Conservation (phyloP, 192 early-diverging fungal genomes). For the Coemansia sp. region DNA sequence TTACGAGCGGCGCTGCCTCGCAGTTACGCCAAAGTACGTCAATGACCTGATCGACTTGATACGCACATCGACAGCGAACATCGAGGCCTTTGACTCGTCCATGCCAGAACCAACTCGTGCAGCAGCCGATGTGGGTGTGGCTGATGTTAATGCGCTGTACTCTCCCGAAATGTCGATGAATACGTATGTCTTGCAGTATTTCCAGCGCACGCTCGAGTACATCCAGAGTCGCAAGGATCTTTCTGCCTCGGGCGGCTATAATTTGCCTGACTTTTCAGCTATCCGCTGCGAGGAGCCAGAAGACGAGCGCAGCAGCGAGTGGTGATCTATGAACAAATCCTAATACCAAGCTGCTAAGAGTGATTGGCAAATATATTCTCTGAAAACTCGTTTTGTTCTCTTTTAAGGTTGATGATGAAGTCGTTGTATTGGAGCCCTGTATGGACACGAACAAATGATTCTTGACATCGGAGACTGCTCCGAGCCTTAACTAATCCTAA, state of each 20-base stretch:
- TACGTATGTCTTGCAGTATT: slow-evolving; percentile 71
- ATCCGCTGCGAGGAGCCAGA: slow-evolving; percentile 48
- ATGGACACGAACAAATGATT: no score
- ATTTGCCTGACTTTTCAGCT: slow-evolving; percentile 52
- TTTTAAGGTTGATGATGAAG: no score
- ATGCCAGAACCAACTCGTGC: slow-evolving; percentile 56
- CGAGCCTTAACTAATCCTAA: no score
- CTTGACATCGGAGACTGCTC: no score
- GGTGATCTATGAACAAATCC: background rate
- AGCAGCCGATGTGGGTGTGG: slow-evolving; percentile 37
- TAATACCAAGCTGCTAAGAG: background rate
- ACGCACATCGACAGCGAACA: slow-evolving; percentile 69
- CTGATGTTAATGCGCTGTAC: slow-evolving; percentile 65
- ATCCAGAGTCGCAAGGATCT: slow-evolving; percentile 58
- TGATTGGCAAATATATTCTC: no score
- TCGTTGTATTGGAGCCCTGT: no score
- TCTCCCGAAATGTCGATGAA: slow-evolving; percentile 63
- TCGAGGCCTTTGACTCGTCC: slow-evolving; percentile 71
- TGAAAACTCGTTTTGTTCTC: no score
- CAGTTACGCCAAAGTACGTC: slow-evolving; percentile 90
- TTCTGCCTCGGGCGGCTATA: slow-evolving; percentile 39
- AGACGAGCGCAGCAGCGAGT: slow-evolving; percentile 15
- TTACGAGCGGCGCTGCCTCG: slow-evolving; percentile 89
- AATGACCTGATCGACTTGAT: slow-evolving; percentile 95
- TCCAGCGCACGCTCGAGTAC: slow-evolving; percentile 68